Conservation (phyloP, 805 yeast species). For the Teunomyces atbi region DNA sequence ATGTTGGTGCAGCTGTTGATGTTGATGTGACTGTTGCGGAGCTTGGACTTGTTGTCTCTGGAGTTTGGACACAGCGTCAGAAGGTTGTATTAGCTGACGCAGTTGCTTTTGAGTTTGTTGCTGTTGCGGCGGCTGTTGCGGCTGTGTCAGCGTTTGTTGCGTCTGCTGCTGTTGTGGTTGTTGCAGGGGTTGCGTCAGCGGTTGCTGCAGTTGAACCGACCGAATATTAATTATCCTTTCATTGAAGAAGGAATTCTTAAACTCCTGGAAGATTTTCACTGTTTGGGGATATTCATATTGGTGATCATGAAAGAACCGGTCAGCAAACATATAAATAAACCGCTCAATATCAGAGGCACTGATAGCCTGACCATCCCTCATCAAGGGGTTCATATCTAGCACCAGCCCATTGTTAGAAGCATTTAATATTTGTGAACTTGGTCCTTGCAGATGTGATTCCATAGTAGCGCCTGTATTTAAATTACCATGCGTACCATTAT, state of each 20-base stretch:
- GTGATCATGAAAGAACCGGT: conserved; percentile 39
- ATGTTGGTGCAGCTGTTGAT: conserved; percentile 3
- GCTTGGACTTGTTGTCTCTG: conserved; percentile 3
- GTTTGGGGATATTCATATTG: conserved; percentile 45
- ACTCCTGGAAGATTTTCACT: conserved; percentile 41
- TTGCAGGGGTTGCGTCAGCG: conserved; percentile 5
- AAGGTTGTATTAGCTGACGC: conserved; percentile 2
- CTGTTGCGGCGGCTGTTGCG: conserved; percentile 4
- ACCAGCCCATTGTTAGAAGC: background rate
- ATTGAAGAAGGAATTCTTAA: conserved; percentile 39
- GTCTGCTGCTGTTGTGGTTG: conserved; percentile 8
- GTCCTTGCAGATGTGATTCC: background rate
- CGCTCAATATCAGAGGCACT: conserved; percentile 33
- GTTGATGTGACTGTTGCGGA: conserved; percentile 1
- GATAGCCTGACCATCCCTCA: conserved; percentile 2
- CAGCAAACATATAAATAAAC: conserved; percentile 41
- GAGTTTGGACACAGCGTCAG: background rate
- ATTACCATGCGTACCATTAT: background rate
- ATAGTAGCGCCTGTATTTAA: background rate
- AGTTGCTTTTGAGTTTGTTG: conserved; percentile 7
- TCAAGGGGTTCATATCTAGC: conserved; percentile 7
- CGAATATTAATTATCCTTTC: conserved; percentile 37
- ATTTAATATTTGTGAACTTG: background rate
- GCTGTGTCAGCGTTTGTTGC: conserved; percentile 6
- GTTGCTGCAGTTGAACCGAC: conserved; percentile 8